Evolutionary conservation across 306 rosid species (phyloP), one percentile per base, ranked within the genome.

Genomic region (Pyrus communis): DNA sequence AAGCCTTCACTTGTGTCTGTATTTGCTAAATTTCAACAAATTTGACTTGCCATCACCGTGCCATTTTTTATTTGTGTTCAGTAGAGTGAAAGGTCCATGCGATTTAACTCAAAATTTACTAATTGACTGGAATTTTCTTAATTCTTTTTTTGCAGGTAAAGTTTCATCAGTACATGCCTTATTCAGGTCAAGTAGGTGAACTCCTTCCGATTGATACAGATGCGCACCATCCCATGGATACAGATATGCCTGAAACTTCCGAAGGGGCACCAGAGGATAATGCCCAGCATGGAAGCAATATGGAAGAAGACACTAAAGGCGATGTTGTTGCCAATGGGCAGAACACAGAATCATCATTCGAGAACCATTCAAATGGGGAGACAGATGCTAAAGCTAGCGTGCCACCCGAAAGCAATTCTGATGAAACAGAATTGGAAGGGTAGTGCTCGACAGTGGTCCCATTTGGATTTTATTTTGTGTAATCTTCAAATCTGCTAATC

Each of bases 401-500:
- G 64, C 78, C 62, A 5, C 79, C 67, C 2, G 79, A 77, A 76
- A 73, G 74, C 69, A 74, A 64, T 62, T 62, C 58, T 9, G 74
- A 62, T 13, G 59, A 73, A 69, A 66, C 62, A 9, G 67, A 55
- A 63, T 55, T 70, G 80, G 83, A 79, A 35, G 86, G 79, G 58
- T 79, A 58, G 67, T 25, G 62, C 62, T 62, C 0, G 21, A 11
- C 18, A 17, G 70, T 28, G 35, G 21, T 46, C 6, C 2, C 14
- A 23, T 3, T 6, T 2, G 18, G 46, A 2, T 28, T 25, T 38
- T 42, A 38, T 68, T 33, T 6, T 68, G 33, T 6, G 18, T 21
- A 35, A 30, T 57, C 42, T 57, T 49, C 27, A 3, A 10, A 28
- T 51, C 59, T 28, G 43, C 74, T 28, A 46, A 1, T 4, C 18